Evolutionary conservation across 2,329 filamentous ascomycete genomes (phyloP).

Genomic region (Peltaster fructicola): DNA sequence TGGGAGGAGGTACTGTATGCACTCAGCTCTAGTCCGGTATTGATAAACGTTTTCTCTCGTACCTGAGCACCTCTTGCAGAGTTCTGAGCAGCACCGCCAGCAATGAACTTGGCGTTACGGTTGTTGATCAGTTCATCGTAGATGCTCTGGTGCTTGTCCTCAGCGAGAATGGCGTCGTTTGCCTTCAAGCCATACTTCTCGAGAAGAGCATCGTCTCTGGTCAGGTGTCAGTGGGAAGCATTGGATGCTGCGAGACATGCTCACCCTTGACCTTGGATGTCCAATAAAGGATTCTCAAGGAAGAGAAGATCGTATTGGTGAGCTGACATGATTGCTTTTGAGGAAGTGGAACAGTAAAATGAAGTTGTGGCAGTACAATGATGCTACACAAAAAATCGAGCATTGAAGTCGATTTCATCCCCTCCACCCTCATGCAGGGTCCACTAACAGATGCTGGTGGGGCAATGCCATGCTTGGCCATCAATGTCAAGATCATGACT

Average conservation of each 20-base stretch:
- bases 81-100: conserved; percentile 94
- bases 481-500: too few relatives aligned
- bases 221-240: conserved; percentile 10
- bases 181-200: conserved; percentile 86
- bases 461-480: too few relatives aligned
- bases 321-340: conserved; percentile 8
- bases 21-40: too few relatives aligned
- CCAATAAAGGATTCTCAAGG: conserved; percentile 93
- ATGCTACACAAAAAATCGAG: too few relatives aligned
- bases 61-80: conserved; percentile 81
- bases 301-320: conserved; percentile 72
- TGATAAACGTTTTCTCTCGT: conserved; percentile 12
- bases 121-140: conserved; percentile 80
- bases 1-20: conserved; percentile 65
- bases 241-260: too few relatives aligned
- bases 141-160: conserved; percentile 72
- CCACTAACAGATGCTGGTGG: too few relatives aligned
- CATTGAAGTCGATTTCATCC: too few relatives aligned
- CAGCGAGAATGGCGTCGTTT: conserved; percentile 94
- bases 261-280: conserved; percentile 72
- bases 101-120: conserved; percentile 84
- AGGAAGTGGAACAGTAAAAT: too few relatives aligned
- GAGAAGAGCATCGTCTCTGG: conserved; percentile 65
- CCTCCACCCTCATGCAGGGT: too few relatives aligned
- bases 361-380: too few relatives aligned